Percentiles rank a stretch among this genome's conserved stretches.
phyloP scores from a whole-genome alignment of 2,329 filamentous ascomycete genomes.

The Macroventuria anomochaeta region DNA sequence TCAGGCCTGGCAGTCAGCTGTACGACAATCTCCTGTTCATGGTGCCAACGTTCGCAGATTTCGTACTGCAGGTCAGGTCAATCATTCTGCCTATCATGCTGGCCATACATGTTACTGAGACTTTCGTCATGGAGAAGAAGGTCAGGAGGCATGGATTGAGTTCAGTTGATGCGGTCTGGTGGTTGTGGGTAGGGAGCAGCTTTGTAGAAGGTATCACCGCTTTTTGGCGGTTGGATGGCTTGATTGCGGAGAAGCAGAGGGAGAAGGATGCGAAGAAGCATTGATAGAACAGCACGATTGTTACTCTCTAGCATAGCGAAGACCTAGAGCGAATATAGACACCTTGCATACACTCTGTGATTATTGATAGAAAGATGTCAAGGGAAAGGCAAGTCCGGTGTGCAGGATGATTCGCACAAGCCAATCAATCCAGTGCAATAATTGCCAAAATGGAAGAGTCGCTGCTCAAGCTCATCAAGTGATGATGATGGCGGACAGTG shows the following conservation, averaged over 20 bases:
- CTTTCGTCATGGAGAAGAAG: constrained; percentile 56
- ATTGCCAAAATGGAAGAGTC: no score
- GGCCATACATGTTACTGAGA: constrained; percentile 70
- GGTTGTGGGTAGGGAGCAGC: constrained; percentile 59
- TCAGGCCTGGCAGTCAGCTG: constrained; percentile 42
- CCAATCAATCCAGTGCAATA: no score
- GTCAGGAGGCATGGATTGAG: constrained; percentile 61
- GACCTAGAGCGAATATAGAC: background rate
- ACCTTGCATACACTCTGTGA: background rate
- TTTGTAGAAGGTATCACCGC: constrained; percentile 62
- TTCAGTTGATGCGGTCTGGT: constrained; percentile 57
- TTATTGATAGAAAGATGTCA: background rate
- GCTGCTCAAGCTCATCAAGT: no score
- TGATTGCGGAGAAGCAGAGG: constrained; percentile 31
- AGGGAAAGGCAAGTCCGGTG: no score
- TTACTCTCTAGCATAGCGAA: background rate
- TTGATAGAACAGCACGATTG: constrained; percentile 13
- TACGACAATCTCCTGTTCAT: constrained; percentile 54
- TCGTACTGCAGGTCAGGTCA: constrained; percentile 66
- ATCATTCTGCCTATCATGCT: constrained; percentile 66
- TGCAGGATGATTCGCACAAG: no score
- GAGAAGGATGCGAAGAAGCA: constrained; percentile 47
- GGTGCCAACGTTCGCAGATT: constrained; percentile 62
- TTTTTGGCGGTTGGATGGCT: constrained; percentile 49
- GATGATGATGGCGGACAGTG: no score